Conservation (phyloP, 306 rosid species). For the Carpinus viminea region DNA sequence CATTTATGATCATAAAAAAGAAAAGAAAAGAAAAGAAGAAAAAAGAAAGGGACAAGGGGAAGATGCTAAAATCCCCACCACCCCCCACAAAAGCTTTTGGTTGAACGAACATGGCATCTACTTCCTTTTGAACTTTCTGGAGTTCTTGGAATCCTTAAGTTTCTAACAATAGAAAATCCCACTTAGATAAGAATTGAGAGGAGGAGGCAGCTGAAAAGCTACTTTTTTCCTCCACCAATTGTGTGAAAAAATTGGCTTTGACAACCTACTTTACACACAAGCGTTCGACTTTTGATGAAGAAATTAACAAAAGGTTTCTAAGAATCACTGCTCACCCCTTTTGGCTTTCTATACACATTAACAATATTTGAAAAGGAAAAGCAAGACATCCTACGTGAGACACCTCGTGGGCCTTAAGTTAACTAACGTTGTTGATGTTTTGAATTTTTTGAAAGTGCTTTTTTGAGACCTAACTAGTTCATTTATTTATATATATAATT, state of each 20-base stretch:
- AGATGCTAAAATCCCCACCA: constrained; percentile 65
- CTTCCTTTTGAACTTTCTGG: constrained; percentile 38
- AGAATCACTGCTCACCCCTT: constrained; percentile 38
- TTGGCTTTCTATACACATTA: constrained; percentile 38
- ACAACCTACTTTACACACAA: constrained; percentile 60
- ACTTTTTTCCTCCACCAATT: constrained; percentile 54
- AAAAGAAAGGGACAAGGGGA: constrained; percentile 31
- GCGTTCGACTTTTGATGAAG: constrained; percentile 48
- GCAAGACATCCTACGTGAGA: constrained; percentile 67
- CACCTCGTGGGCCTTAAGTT: constrained; percentile 39
- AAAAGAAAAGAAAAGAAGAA: not conserved
- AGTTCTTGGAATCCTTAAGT: constrained; percentile 58
- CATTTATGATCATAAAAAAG: constrained; percentile 11
- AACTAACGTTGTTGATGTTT: constrained; percentile 30
- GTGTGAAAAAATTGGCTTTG: constrained; percentile 50
- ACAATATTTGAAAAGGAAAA: constrained; percentile 29
- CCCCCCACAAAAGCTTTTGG: constrained; percentile 46
- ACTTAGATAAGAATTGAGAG: constrained; percentile 36
- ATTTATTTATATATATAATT: constrained; percentile 12
- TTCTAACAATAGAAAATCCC: constrained; percentile 76
- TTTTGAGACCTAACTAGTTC: constrained; percentile 33
- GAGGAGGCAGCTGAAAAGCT: constrained; percentile 46
- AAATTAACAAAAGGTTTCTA: constrained; percentile 49
- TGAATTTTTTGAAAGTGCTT: constrained; percentile 37
- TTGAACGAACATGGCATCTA: constrained; percentile 55